Conservation (phyloP, 768 basidiomycete genomes). For the Baorangia bicolor region DNA sequence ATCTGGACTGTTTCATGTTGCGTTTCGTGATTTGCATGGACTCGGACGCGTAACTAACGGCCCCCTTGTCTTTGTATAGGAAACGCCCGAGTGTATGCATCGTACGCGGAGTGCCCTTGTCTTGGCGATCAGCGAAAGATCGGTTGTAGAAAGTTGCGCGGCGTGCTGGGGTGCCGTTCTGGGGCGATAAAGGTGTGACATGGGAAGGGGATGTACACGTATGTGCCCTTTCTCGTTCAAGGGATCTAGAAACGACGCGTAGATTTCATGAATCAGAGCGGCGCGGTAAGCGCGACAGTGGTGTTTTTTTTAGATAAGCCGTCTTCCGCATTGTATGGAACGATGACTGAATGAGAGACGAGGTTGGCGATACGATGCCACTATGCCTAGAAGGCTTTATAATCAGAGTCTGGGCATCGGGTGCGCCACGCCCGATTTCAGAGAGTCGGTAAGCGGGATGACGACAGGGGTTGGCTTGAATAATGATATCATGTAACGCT, state of each 20-base stretch:
- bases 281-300: conserved; percentile 3
- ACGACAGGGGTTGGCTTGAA: not conserved
- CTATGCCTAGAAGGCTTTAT: not conserved
- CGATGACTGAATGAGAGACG: not conserved
- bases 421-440: conserved; percentile 1
- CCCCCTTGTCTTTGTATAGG: conserved; percentile 28
- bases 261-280: conserved; percentile 6
- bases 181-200: not conserved
- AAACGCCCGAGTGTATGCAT: conserved; percentile 33
- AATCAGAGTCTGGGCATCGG: not conserved
- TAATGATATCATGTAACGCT: too few relatives aligned
- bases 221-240: not conserved
- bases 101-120: conserved; percentile 47
- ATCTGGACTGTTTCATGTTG: not conserved
- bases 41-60: conserved; percentile 11
- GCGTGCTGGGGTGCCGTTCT: conserved; percentile 40
- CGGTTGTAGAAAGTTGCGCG: conserved; percentile 53
- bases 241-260: not conserved
- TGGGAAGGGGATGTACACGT: not conserved
- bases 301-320: not conserved
- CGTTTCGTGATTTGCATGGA: conserved; percentile 4
- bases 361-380: not conserved
- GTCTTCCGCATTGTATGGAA: not conserved
- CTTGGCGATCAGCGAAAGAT: conserved; percentile 48
- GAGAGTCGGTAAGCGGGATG: not conserved